A percentile compares a stretch with the other conserved stretches of the same genome.
These are phyloP conservation scores for Knoxdaviesia capensis DNA, from an alignment of 2,329 filamentous ascomycete species.

Conservation along the genomic window DNA sequence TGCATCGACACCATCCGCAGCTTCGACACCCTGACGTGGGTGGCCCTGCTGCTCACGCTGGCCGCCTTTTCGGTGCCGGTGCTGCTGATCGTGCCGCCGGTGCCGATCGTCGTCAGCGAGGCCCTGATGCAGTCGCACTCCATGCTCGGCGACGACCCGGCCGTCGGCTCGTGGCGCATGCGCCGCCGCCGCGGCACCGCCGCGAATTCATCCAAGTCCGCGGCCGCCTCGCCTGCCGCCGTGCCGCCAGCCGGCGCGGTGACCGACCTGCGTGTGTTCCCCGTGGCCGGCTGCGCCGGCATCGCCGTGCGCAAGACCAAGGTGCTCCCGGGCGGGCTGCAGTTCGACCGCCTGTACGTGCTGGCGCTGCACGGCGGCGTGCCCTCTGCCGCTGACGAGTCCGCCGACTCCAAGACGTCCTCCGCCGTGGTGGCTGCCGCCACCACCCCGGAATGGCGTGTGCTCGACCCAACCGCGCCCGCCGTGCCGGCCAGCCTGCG, in stretches of 20 bases:
- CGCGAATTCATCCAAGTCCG: not conserved
- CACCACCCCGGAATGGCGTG: constrained; percentile 4
- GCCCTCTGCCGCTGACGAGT: not conserved
- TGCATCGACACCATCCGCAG: constrained; percentile 3
- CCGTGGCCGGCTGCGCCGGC: constrained; percentile 63
- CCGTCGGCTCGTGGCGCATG: not conserved
- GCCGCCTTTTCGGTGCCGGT: constrained; percentile 31
- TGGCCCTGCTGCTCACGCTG: constrained; percentile 22
- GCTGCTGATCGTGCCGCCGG: constrained; percentile 32
- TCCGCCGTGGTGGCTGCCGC: constrained; percentile 20
- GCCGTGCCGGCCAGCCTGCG: constrained; percentile 8
- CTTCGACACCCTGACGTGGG: constrained; percentile 13
- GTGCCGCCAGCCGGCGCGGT: constrained; percentile 9
- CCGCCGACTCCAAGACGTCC: constrained; percentile 12
- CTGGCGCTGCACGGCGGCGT: constrained; percentile 43
- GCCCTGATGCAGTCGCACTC: constrained; percentile 33
- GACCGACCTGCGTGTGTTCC: constrained; percentile 59
- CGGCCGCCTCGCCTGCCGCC: not conserved
- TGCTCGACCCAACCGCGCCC: constrained; percentile 1
- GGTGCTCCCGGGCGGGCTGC: constrained; percentile 48
- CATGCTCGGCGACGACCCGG: constrained; percentile 17
- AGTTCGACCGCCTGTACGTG: constrained; percentile 65
- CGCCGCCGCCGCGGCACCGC: not conserved
- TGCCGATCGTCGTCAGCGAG: constrained; percentile 30
- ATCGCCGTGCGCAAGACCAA: constrained; percentile 49